Evolutionary conservation across 768 basidiomycete genomes (phyloP).

Genomic region (Lactarius deliciosus): DNA sequence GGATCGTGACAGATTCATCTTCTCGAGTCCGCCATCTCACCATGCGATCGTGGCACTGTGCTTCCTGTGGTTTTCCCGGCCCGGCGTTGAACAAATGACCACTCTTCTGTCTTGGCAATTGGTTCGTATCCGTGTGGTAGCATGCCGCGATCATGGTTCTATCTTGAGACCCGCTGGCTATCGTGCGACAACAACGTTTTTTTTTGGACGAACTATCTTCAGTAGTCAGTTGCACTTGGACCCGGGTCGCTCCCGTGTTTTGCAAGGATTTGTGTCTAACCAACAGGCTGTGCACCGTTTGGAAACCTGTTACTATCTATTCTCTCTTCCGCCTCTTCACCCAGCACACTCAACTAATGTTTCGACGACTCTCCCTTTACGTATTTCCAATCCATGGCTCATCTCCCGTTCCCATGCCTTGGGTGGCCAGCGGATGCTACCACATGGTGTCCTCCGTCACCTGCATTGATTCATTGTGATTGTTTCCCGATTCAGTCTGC

Average conservation of each 20-base stretch:
- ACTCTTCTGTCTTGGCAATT: background rate
- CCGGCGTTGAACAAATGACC: background rate
- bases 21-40: background rate
- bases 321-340: background rate
- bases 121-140: background rate
- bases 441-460: background rate
- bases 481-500: background rate
- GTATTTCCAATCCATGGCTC: background rate
- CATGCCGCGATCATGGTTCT: background rate
- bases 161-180: background rate
- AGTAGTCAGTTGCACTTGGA: background rate
- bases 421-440: background rate
- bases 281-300: background rate
- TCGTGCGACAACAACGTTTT: background rate
- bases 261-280: background rate
- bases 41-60: background rate
- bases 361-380: background rate
- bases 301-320: background rate
- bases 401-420: background rate
- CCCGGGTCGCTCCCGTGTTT: background rate
- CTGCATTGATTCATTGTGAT: background rate
- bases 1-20: background rate
- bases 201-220: background rate
- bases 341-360: background rate
- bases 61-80: background rate